These are phyloP conservation scores for Pulveroboletus sp. DNA, from an alignment of 768 basidiomycete genomes.

Conservation along the genomic window DNA sequence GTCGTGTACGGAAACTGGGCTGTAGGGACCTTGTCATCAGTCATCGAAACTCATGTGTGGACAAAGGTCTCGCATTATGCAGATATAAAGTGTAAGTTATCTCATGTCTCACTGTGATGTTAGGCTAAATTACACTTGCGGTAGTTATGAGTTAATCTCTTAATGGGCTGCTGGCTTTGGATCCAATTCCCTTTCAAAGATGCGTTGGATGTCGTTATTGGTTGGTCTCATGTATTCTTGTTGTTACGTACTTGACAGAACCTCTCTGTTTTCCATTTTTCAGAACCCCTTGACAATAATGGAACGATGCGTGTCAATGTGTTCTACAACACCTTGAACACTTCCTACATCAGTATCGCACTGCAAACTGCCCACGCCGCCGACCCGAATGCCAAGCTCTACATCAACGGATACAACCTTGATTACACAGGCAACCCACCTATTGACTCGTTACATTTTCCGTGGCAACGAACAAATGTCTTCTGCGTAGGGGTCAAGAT, in stretches of 20 bases:
- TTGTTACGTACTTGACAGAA: not conserved
- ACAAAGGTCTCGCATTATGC: slow-evolving; percentile 16
- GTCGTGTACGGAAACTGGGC: slow-evolving; percentile 16
- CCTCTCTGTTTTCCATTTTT: not conserved
- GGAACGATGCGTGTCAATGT: slow-evolving; percentile 53
- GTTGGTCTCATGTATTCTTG: not conserved
- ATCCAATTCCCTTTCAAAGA: slow-evolving; percentile 6
- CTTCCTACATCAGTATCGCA: slow-evolving; percentile 50
- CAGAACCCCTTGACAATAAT: slow-evolving; percentile 45
- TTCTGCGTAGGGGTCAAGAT: slow-evolving; percentile 22
- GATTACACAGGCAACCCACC: slow-evolving; percentile 20
- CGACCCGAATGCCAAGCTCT: slow-evolving; percentile 33
- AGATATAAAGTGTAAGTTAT: slow-evolving; percentile 12
- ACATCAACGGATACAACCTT: slow-evolving; percentile 31
- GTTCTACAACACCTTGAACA: slow-evolving; percentile 51
- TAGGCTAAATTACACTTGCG: not conserved
- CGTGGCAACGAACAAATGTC: not conserved
- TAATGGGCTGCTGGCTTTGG: not conserved
- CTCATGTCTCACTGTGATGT: not conserved
- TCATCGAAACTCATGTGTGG: slow-evolving; percentile 15
- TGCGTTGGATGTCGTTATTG: slow-evolving; percentile 23
- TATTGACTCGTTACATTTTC: not conserved
- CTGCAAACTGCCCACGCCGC: slow-evolving; percentile 34
- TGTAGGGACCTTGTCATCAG: slow-evolving; percentile 10
- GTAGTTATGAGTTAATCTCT: slow-evolving; percentile 10